A percentile compares a stretch with the other conserved stretches of the same genome.
phyloP scores from a whole-genome alignment of 2,329 filamentous ascomycete genomes.

The Knoxdaviesia proteae region DNA sequence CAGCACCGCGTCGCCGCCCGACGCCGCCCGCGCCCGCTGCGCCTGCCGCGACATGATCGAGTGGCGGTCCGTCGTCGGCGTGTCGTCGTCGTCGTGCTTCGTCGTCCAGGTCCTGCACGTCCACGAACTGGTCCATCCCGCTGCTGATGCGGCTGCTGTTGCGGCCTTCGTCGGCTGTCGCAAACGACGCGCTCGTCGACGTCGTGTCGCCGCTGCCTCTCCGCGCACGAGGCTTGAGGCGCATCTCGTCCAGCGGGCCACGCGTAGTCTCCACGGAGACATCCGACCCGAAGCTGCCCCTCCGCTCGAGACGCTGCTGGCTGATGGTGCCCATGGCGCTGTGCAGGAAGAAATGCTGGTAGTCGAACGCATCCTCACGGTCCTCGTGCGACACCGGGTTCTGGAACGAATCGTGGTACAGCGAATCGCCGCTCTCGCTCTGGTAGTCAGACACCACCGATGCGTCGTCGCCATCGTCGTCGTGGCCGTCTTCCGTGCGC shows the following conservation, averaged over 20 bases:
- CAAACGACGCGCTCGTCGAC: constrained; percentile 32
- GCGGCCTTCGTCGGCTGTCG: constrained; percentile 31
- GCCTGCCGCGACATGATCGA: too few relatives aligned
- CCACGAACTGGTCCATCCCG: constrained; percentile 6
- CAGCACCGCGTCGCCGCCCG: not conserved
- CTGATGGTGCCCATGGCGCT: constrained; percentile 70
- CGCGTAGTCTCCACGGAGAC: constrained; percentile 41
- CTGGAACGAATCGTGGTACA: constrained; percentile 40
- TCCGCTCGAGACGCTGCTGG: constrained; percentile 22
- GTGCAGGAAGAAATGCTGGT: constrained; percentile 87
- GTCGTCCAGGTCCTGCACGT: constrained; percentile 6
- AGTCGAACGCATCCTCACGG: constrained; percentile 86
- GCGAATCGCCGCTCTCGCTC: constrained; percentile 42
- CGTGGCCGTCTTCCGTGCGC: constrained; percentile 15
- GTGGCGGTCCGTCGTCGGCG: constrained; percentile 4
- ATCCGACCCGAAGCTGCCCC: constrained; percentile 35
- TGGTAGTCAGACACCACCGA: constrained; percentile 18
- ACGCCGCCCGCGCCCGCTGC: not conserved
- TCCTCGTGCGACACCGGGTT: constrained; percentile 66
- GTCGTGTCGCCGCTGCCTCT: constrained; percentile 27
- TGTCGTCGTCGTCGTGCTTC: constrained; percentile 6
- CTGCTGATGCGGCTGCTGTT: constrained; percentile 18
- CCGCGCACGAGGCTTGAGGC: constrained; percentile 10
- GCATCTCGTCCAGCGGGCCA: constrained; percentile 17
- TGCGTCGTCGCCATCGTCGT: constrained; percentile 15